Conservation (phyloP, 495 filamentous ascomycete species). For the Alectoria sarmentosa region DNA sequence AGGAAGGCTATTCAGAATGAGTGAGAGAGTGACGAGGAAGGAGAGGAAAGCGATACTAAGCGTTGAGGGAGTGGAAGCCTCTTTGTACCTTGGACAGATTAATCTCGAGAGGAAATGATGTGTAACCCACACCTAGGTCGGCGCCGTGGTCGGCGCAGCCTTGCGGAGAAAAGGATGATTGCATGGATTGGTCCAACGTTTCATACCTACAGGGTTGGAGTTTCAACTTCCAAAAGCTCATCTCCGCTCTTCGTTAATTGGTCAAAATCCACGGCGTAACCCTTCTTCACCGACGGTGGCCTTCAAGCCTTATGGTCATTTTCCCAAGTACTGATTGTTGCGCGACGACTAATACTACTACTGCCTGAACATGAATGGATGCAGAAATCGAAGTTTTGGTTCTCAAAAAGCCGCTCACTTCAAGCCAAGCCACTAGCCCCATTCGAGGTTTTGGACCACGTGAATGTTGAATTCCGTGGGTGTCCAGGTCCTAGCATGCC, state of each 20-base stretch:
- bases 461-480: too few species aligned
- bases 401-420: too few species aligned
- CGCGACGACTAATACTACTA: too few species aligned
- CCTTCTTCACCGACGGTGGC: background rate
- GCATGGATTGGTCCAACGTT: background rate
- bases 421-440: too few species aligned
- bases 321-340: too few species aligned
- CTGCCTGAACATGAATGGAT: too few species aligned
- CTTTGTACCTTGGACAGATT: background rate
- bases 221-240: background rate
- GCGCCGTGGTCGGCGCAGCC: background rate
- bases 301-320: background rate
- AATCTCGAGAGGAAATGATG: background rate
- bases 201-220: background rate
- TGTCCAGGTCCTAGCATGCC: too few species aligned
- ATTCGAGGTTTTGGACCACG: too few species aligned
- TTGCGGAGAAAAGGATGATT: background rate
- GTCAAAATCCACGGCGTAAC: background rate
- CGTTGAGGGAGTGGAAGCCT: background rate
- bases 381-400: too few species aligned
- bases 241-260: background rate
- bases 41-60: too few species aligned
- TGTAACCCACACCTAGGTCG: background rate
- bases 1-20: background rate
- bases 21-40: background rate